phyloP scores from a whole-genome alignment of 768 basidiomycete genomes.

The Russula dissimulans region DNA sequence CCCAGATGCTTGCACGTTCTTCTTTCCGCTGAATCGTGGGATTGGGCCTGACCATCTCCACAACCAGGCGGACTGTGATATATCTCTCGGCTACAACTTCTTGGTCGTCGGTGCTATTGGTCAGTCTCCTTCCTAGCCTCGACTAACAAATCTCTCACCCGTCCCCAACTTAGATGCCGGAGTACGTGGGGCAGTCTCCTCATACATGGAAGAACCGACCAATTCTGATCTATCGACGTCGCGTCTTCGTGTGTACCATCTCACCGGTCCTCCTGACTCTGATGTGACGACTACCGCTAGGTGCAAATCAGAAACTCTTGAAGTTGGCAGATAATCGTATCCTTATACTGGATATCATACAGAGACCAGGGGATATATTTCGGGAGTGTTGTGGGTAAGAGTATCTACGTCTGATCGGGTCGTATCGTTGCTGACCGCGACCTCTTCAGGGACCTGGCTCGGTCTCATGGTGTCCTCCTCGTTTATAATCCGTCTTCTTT shows the following conservation, averaged over 20 bases:
- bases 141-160: background rate
- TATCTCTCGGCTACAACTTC: conserved; percentile 7
- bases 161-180: background rate
- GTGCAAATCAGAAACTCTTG: conserved; percentile 9
- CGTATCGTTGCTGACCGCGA: background rate
- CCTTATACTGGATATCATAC: conserved; percentile 5
- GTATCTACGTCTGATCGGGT: background rate
- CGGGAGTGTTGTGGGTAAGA: conserved; percentile 12
- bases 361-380: conserved; percentile 7
- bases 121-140: background rate
- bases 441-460: conserved; percentile 7
- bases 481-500: conserved; percentile 1
- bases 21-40: background rate
- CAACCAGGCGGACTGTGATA: background rate
- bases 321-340: conserved; percentile 2
- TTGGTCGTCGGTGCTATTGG: conserved; percentile 3
- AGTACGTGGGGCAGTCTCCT: background rate
- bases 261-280: too few relatives aligned
- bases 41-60: background rate
- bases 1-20: conserved; percentile 1
- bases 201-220: background rate
- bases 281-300: background rate
- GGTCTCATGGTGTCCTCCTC: conserved; percentile 8
- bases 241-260: conserved; percentile 3
- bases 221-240: background rate